phyloP scores from a whole-genome alignment of 257 asterid species.

The Penstemon newberryi region DNA sequence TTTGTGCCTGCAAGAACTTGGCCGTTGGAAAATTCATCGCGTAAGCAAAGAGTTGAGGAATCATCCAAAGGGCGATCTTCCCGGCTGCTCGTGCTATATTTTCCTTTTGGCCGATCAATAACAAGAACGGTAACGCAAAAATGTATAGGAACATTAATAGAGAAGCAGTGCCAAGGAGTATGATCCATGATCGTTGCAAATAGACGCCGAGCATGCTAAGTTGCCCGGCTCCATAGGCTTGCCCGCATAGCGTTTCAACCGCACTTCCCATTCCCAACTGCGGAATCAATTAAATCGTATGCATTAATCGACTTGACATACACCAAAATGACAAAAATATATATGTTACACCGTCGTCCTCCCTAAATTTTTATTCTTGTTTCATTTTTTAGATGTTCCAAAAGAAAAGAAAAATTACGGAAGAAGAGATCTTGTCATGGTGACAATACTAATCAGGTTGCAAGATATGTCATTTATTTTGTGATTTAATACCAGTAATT shows the following conservation, averaged over 20 bases:
- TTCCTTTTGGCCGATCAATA: constrained; percentile 45
- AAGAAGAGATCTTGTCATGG: too few relatives aligned
- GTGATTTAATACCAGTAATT: too few relatives aligned
- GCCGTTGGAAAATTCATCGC: constrained; percentile 57
- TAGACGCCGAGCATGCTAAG: constrained; percentile 60
- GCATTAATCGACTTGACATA: too few relatives aligned
- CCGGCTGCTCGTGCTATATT: constrained; percentile 58
- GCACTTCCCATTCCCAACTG: constrained; percentile 78
- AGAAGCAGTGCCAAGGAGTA: constrained; percentile 40
- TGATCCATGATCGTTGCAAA: constrained; percentile 66
- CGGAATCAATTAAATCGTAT: too few relatives aligned
- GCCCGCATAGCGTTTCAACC: constrained; percentile 67
- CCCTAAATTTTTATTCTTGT: too few relatives aligned
- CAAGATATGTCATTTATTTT: too few relatives aligned
- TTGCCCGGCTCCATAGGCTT: constrained; percentile 66
- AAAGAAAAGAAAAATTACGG: too few relatives aligned
- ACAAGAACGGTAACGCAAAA: constrained; percentile 42
- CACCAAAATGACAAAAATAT: too few relatives aligned
- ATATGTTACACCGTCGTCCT: too few relatives aligned
- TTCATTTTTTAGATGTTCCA: too few relatives aligned
- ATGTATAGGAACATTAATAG: constrained; percentile 42
- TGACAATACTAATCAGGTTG: too few relatives aligned
- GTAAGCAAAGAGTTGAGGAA: constrained; percentile 68
- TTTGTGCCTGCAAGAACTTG: constrained; percentile 67
- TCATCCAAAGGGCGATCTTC: constrained; percentile 53